These are phyloP conservation scores for Penicillium soppii DNA, from an alignment of 495 filamentous ascomycete species.

Conservation along the genomic window DNA sequence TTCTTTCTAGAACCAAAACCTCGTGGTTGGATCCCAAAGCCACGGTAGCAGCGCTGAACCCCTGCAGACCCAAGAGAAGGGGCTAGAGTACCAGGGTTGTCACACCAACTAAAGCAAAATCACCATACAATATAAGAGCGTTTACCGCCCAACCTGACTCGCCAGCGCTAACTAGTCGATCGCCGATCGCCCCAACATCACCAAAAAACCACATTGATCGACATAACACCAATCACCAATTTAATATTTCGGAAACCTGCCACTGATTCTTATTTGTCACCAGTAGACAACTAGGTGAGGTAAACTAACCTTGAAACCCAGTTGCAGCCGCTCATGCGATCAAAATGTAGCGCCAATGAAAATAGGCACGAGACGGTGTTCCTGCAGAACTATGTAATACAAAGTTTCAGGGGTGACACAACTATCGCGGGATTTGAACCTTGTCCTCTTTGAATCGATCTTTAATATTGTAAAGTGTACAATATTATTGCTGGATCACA, in stretches of 20 bases:
- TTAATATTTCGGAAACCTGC: no score
- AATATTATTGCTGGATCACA: not conserved
- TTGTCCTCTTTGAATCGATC: not conserved
- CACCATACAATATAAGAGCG: not conserved
- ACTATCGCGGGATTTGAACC: not conserved
- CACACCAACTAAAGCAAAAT: not conserved
- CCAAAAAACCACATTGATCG: no score
- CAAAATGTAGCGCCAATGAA: not conserved
- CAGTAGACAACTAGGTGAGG: no score
- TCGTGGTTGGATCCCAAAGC: constrained; percentile 3
- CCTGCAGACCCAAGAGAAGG: not conserved
- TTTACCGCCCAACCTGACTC: not conserved
- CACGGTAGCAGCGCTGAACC: not conserved
- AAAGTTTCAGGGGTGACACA: constrained; percentile 1
- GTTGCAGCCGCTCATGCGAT: no score
- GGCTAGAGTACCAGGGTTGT: not conserved
- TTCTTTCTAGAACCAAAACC: constrained; percentile 2
- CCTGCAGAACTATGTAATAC: not conserved
- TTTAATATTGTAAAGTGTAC: no score
- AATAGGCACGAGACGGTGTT: not conserved
- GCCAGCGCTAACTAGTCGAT: no score
- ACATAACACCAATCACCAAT: no score
- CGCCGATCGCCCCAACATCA: no score
- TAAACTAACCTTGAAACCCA: no score
- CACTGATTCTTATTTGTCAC: no score